phyloP scores from a whole-genome alignment of 2,329 filamentous ascomycete species.

The Drechmeria coniospora region DNA sequence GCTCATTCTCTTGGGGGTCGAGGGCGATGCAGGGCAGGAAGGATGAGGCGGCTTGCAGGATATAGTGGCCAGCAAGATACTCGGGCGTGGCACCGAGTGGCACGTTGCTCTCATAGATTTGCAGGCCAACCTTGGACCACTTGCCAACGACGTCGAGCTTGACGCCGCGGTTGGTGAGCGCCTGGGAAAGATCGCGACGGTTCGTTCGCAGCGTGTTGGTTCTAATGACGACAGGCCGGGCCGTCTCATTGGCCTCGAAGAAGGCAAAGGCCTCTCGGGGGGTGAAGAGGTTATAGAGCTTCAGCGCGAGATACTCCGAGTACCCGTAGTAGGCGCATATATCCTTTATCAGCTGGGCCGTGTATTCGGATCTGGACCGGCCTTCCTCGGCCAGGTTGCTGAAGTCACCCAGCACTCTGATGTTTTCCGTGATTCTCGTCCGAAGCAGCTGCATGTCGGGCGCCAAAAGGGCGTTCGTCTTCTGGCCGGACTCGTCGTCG shows the following conservation, averaged over 20 bases:
- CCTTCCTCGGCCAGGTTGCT: slow-evolving; percentile 64
- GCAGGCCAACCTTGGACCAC: slow-evolving; percentile 95
- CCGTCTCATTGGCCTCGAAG: slow-evolving; percentile 96
- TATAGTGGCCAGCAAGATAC: slow-evolving; percentile 95
- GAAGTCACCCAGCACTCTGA: slow-evolving; percentile 83
- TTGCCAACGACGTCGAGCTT: slow-evolving; percentile 94
- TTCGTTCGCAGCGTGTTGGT: slow-evolving; percentile 83
- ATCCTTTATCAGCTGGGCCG: slow-evolving; percentile 71
- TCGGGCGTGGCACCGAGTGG: slow-evolving; percentile 91
- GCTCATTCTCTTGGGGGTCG: slow-evolving; percentile 82
- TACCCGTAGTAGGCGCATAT: slow-evolving; percentile 97
- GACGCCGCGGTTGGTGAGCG: slow-evolving; percentile 89
- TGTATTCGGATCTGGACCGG: slow-evolving; percentile 78
- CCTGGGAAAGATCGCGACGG: slow-evolving; percentile 69
- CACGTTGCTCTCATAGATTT: slow-evolving; percentile 79
- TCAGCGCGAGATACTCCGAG: slow-evolving; percentile 85
- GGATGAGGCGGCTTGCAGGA: slow-evolving; percentile 88
- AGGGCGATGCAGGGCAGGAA: slow-evolving; percentile 97
- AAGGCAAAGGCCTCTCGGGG: slow-evolving; percentile 92
- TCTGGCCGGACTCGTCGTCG: slow-evolving; percentile 43
- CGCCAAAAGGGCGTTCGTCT: slow-evolving; percentile 51
- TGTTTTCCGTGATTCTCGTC: slow-evolving; percentile 79
- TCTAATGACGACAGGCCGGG: slow-evolving; percentile 84
- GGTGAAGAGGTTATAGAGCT: slow-evolving; percentile 83
- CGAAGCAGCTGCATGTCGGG: slow-evolving; percentile 84